Evolutionary conservation across 345 rosid species (phyloP).

Genomic region (Eucalyptus erythrocorys): DNA sequence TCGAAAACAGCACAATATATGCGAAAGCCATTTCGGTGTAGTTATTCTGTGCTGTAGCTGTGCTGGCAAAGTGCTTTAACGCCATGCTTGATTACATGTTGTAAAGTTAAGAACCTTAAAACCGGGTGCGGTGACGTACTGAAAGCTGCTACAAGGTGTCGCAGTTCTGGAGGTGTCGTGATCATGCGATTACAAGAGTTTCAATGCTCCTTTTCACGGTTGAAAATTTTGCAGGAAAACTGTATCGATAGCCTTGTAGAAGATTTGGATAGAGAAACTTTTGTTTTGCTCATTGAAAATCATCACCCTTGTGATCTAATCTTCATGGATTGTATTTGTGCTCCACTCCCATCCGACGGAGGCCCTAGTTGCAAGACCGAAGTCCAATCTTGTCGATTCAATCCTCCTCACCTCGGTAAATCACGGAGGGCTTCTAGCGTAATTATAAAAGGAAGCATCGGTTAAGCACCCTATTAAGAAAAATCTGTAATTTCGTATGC

Average conservation of each 20-base stretch:
- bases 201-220: neutral
- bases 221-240: neutral
- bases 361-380: neutral
- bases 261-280: neutral
- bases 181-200: neutral
- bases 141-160: neutral
- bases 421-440: neutral
- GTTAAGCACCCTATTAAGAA: neutral
- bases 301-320: neutral
- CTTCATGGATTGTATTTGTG: neutral
- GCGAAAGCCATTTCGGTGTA: neutral
- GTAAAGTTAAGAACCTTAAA: neutral
- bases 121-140: neutral
- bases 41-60: neutral
- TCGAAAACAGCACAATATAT: neutral
- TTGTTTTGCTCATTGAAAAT: neutral
- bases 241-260: neutral
- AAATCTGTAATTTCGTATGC: neutral
- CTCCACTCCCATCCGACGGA: neutral
- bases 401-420: neutral
- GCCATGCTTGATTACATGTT: neutral
- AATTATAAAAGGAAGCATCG: neutral
- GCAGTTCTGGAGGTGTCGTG: neutral
- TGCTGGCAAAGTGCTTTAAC: neutral
- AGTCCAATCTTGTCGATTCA: neutral